Evolutionary conservation across 2,329 filamentous ascomycete genomes (phyloP).

Genomic region (Penicillium corylophilum): DNA sequence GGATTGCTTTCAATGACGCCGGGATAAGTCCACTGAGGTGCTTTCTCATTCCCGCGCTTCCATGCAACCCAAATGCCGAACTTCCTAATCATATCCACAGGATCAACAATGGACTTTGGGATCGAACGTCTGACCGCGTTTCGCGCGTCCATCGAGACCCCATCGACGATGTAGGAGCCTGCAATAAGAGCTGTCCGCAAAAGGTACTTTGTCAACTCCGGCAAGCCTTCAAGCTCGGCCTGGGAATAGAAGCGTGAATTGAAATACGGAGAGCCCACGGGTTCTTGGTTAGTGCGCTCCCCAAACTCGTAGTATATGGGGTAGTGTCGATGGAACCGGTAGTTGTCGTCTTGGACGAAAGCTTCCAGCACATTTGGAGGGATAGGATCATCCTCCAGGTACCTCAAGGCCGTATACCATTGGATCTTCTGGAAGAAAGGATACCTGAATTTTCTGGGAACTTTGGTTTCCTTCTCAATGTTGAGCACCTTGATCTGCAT

Average conservation of each 20-base stretch:
- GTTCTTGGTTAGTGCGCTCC: slow-evolving; percentile 52
- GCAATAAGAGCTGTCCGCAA: slow-evolving; percentile 63
- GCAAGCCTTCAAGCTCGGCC: slow-evolving; percentile 60
- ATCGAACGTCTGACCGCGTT: slow-evolving; percentile 63
- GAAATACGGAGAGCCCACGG: slow-evolving; percentile 54
- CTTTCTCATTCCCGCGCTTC: slow-evolving; percentile 64
- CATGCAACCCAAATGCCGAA: slow-evolving; percentile 67
- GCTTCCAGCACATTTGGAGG: slow-evolving; percentile 56
- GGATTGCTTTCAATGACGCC: slow-evolving; percentile 54
- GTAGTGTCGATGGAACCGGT: slow-evolving; percentile 53
- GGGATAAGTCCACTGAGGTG: slow-evolving; percentile 62
- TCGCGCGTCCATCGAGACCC: slow-evolving; percentile 57
- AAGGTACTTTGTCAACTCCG: slow-evolving; percentile 60
- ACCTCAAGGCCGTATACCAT: slow-evolving; percentile 66
- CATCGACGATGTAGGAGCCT: slow-evolving; percentile 58
- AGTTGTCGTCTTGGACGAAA: slow-evolving; percentile 55
- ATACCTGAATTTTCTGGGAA: slow-evolving; percentile 65
- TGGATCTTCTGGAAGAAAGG: slow-evolving; percentile 69
- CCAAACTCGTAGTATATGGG: slow-evolving; percentile 61
- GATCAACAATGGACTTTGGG: slow-evolving; percentile 61
- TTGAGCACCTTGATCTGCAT: slow-evolving; percentile 66
- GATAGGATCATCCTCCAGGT: slow-evolving; percentile 64
- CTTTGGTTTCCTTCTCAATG: slow-evolving; percentile 67
- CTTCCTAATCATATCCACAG: slow-evolving; percentile 57
- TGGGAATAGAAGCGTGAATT: slow-evolving; percentile 64